Percentiles rank a stretch among this genome's conserved stretches.
These are phyloP conservation scores for Geosmithia morbida DNA, from an alignment of 2,329 filamentous ascomycete genomes.

Conservation along the genomic window DNA sequence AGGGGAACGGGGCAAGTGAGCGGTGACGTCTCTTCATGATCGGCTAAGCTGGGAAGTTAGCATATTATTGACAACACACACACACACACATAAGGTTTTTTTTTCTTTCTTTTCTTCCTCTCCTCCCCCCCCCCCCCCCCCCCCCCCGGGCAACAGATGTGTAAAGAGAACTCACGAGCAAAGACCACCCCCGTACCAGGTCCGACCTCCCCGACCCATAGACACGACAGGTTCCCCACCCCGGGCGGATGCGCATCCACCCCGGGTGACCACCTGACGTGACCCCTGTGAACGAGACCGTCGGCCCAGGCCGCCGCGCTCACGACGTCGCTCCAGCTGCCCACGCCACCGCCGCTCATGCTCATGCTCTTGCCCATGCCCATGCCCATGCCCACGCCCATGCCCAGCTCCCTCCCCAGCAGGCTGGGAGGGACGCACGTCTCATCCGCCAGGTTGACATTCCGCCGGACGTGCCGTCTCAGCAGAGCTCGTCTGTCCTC, in stretches of 20 bases:
- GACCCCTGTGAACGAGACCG: constrained; percentile 23
- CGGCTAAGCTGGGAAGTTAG: background rate
- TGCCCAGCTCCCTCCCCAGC: constrained; percentile 12
- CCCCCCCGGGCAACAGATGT: background rate
- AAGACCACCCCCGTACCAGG: constrained; percentile 19
- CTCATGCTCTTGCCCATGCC: too few relatives aligned
- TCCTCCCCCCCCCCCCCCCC: too few relatives aligned
- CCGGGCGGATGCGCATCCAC: constrained; percentile 7
- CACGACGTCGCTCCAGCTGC: constrained; percentile 3
- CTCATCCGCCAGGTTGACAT: constrained; percentile 17
- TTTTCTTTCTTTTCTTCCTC: background rate
- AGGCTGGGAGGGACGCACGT: constrained; percentile 10
- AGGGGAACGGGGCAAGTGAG: constrained; percentile 26
- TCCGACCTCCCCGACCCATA: constrained; percentile 23
- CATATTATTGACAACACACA: too few relatives aligned
- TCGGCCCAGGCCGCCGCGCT: constrained; percentile 20
- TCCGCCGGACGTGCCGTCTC: constrained; percentile 23
- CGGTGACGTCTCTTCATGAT: constrained; percentile 16
- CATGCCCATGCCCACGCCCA: constrained; percentile 9
- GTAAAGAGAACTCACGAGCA: constrained; percentile 22
- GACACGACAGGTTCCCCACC: constrained; percentile 19
- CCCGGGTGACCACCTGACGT: constrained; percentile 16
- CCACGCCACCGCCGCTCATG: constrained; percentile 8
- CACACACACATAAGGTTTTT: background rate
- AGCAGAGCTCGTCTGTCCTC: constrained; percentile 13